phyloP scores from a whole-genome alignment of 1,139 yeast genomes.

The Yamadazyma pseudoaaseri region DNA sequence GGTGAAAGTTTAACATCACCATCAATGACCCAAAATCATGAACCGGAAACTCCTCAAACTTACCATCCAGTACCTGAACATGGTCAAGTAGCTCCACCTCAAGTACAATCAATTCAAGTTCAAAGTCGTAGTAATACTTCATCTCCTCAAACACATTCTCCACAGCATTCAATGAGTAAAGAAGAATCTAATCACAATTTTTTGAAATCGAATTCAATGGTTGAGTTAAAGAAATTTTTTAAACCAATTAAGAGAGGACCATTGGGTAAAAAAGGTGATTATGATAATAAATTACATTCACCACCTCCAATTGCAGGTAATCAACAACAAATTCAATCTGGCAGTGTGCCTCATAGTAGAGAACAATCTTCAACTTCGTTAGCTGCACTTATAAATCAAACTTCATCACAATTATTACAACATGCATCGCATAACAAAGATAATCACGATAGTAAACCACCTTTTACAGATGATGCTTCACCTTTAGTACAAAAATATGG shows the following conservation, averaged over 20 bases:
- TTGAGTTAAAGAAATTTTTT: slow-evolving; percentile 40
- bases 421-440: slow-evolving; percentile 28
- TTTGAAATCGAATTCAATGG: slow-evolving; percentile 39
- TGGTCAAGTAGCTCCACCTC: slow-evolving; percentile 1
- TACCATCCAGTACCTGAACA: slow-evolving; percentile 1
- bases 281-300: slow-evolving; percentile 28
- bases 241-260: slow-evolving; percentile 38
- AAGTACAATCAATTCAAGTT: slow-evolving; percentile 10
- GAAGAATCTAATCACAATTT: slow-evolving; percentile 32
- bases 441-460: slow-evolving; percentile 29
- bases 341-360: slow-evolving; percentile 17
- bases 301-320: slow-evolving; percentile 27
- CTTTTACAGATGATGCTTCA: slow-evolving; percentile 55
- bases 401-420: slow-evolving; percentile 42
- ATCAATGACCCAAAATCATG: slow-evolving; percentile 18
- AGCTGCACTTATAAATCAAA: slow-evolving; percentile 45
- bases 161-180: slow-evolving; percentile 16
- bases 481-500: slow-evolving; percentile 82
- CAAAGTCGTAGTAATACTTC: slow-evolving; percentile 17
- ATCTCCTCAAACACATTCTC: slow-evolving; percentile 12
- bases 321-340: background rate
- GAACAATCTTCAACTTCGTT: slow-evolving; percentile 40
- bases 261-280: slow-evolving; percentile 19
- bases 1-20: slow-evolving; percentile 36
- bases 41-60: background rate